Base-by-base conservation (phyloP, 257 asterid species). In the Scutellaria galericulata region DNA sequence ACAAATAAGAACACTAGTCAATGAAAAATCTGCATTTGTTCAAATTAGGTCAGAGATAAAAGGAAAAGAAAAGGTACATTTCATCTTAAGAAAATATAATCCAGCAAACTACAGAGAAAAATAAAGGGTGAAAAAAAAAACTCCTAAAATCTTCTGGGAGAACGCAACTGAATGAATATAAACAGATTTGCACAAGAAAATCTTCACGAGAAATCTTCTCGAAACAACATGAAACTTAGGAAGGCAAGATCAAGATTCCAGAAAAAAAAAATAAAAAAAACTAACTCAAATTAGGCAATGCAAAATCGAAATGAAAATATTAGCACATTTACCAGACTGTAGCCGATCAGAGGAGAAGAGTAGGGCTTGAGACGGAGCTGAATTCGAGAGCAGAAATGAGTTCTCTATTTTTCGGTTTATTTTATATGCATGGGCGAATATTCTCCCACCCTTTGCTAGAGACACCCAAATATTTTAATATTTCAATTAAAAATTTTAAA, bases 351-450 rank as follows among this genome's bases (percentile, higher is more conserved):
- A 52, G 20, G 61, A 15, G 6, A 59, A 48, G 12, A 39, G 14
- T 71, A 48, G 68, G 69, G 76, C 76, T 60, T 44, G 18, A 47
- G n/a, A 24, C 41, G 51, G 66, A 18, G 50, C 20, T 53, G 66
- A 55, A 42, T 22, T 41, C 5, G 42, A 56, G 7, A 22, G 56
- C 27, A 12, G 35, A 35, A 64, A 54, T 47, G 37, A 42, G 50
- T 12, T 35, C 27, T 12, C 18, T 15, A 15, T 71, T 71, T 13
- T 20, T 48, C 9, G 75, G 57, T 12, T 11, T 42, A 10, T 18
- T 69, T 53, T 35, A 50, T 37, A 37, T 7, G 5, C 47, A 10
- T 13, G 74, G 74, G 65, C 56, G 18, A 18, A 18, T 18, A 55
- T 8, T 55, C 42, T 44, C 18, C 18, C 18, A 18, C 18, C 18